Evolutionary conservation across 192 early-diverging fungal species (phyloP).

Genomic region (Backusella mclennaniae): DNA sequence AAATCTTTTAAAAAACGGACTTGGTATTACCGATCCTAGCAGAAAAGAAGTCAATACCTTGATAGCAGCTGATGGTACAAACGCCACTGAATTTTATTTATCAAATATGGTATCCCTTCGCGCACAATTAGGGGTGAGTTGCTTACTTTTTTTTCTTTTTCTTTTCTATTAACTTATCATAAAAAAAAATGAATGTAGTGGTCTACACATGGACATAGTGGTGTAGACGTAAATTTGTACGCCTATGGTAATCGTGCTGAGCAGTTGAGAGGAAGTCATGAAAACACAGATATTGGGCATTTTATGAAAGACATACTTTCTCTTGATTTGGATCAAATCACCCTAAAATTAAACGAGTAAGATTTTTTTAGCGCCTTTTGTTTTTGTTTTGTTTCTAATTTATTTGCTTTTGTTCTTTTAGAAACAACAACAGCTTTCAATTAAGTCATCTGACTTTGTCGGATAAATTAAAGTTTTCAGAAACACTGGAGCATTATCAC

Average conservation of each 20-base stretch:
- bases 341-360: constrained; percentile 36
- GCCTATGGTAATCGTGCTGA: constrained; percentile 69
- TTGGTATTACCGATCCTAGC: constrained; percentile 72
- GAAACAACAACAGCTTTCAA: background rate
- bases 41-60: constrained; percentile 53
- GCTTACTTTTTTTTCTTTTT: background rate
- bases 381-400: background rate
- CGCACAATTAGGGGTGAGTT: constrained; percentile 55
- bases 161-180: constrained; percentile 19
- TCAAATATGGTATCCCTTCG: constrained; percentile 52
- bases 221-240: constrained; percentile 94
- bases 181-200: constrained; percentile 38
- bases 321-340: constrained; percentile 61
- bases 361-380: background rate
- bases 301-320: constrained; percentile 63
- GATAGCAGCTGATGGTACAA: background rate
- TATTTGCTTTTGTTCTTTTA: background rate
- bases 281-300: constrained; percentile 83
- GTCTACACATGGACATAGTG: constrained; percentile 92
- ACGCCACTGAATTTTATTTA: constrained; percentile 47
- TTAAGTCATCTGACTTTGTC: background rate
- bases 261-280: constrained; percentile 73
- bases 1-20: constrained; percentile 40
- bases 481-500: background rate
- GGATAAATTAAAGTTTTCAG: constrained; percentile 3